Evolutionary conservation across 257 asterid species (phyloP).

Genomic region (Solanum sejunctum): DNA sequence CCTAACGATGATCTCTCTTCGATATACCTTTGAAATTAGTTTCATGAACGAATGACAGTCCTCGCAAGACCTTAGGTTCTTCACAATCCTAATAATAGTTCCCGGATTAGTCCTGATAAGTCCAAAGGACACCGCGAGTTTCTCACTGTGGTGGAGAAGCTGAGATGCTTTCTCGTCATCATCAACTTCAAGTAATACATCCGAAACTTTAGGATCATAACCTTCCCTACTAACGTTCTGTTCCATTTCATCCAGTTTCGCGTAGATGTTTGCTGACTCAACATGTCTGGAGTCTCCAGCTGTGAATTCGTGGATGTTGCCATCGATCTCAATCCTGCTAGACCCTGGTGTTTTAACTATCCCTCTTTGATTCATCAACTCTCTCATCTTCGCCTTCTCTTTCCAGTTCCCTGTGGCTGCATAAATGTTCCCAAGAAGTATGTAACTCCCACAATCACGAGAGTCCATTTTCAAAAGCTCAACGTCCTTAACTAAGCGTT

Average conservation of each 20-base stretch:
- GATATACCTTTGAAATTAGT: constrained; percentile 10
- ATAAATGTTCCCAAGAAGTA: constrained; percentile 1
- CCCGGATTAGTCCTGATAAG: constrained; percentile 4
- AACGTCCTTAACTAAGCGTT: background rate
- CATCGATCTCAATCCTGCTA: constrained; percentile 15
- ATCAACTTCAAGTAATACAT: constrained; percentile 3
- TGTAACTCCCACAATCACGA: constrained; percentile 1
- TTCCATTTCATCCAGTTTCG: constrained; percentile 1
- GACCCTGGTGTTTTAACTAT: background rate
- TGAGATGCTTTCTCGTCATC: constrained; percentile 13
- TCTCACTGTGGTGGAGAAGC: constrained; percentile 22
- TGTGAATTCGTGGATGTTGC: constrained; percentile 13
- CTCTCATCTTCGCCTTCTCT: constrained; percentile 6
- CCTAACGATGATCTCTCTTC: constrained; percentile 12
- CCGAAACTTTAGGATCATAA: constrained; percentile 1
- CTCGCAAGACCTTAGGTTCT: constrained; percentile 17
- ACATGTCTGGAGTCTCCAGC: constrained; percentile 8
- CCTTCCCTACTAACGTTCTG: constrained; percentile 8
- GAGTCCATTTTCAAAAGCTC: constrained; percentile 2
- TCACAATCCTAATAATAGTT: constrained; percentile 12
- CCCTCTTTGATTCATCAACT: constrained; percentile 9
- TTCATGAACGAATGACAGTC: constrained; percentile 21
- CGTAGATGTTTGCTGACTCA: background rate
- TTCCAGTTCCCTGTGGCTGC: constrained; percentile 8
- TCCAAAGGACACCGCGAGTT: constrained; percentile 18